A percentile compares a stretch with the other conserved stretches of the same genome.
These are phyloP conservation scores for Arachis hypogaea DNA, from an alignment of 306 rosid species.

Conservation along the genomic window DNA sequence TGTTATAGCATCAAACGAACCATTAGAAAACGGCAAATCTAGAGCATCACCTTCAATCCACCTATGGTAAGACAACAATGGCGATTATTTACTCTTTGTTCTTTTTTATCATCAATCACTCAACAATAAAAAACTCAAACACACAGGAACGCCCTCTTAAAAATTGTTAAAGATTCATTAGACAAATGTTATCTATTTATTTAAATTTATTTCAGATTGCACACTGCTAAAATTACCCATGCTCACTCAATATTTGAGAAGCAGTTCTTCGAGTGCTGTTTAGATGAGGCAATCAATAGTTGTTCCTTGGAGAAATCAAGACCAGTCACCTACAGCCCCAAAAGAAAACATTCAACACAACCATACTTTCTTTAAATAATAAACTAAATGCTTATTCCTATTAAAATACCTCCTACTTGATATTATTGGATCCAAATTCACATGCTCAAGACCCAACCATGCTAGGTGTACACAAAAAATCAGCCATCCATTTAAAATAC, in stretches of 20 bases:
- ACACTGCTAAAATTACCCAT: constrained; percentile 43
- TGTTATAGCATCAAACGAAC: constrained; percentile 79
- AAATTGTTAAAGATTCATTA: neutral
- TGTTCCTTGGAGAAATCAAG: constrained; percentile 65
- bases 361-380: neutral
- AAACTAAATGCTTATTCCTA: too few species aligned
- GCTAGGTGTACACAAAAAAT: too few species aligned
- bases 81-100: neutral
- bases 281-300: constrained; percentile 62
- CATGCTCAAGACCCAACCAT: neutral
- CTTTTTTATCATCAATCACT: neutral
- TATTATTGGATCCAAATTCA: neutral
- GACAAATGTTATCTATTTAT: neutral
- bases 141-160: neutral
- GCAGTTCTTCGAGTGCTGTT: constrained; percentile 54
- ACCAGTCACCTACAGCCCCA: constrained; percentile 70
- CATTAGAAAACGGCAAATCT: constrained; percentile 76
- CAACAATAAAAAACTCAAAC: constrained; percentile 19
- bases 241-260: constrained; percentile 74
- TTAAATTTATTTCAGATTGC: neutral
- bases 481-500: too few species aligned
- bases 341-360: constrained; percentile 3
- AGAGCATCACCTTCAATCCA: constrained; percentile 98
- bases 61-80: constrained; percentile 46
- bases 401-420: too few species aligned